Conservation (phyloP, 78 protist genomes). For the Dictyostelium purpureum region DNA sequence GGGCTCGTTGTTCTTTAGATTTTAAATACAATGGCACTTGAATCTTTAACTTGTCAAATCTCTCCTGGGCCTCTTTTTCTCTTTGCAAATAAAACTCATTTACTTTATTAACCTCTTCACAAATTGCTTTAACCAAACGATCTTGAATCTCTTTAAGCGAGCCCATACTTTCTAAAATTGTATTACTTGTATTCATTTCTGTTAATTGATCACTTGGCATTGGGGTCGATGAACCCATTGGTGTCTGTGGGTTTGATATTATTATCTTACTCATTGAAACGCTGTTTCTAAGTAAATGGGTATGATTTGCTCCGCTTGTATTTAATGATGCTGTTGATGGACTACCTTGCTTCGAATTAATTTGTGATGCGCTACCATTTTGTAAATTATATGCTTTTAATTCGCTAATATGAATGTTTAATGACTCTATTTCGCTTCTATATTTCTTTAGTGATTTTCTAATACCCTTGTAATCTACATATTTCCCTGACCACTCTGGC, state of each 20-base stretch:
- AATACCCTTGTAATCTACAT: constrained; percentile 37
- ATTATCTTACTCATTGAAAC: background rate
- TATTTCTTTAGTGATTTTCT: constrained; percentile 41
- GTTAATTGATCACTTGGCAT: background rate
- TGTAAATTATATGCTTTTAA: constrained; percentile 12
- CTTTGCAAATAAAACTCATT: constrained; percentile 58
- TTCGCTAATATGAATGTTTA: constrained; percentile 14
- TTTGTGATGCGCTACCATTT: background rate
- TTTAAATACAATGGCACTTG: constrained; percentile 23
- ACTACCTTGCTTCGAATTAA: background rate
- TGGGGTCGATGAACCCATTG: constrained; percentile 2
- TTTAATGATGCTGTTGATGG: background rate
- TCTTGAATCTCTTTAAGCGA: constrained; percentile 44
- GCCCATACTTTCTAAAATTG: background rate
- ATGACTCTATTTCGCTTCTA: constrained; percentile 35
- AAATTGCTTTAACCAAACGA: background rate
- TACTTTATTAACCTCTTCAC: constrained; percentile 27
- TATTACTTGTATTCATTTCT: background rate
- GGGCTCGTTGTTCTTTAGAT: background rate
- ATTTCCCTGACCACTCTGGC: constrained; percentile 42
- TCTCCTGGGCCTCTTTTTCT: constrained; percentile 52
- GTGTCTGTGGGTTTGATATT: background rate
- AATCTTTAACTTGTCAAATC: constrained; percentile 31
- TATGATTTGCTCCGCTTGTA: background rate
- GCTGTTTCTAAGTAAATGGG: background rate